Evolutionary conservation across 345 rosid species (phyloP).

Genomic region (Garcia nutans): DNA sequence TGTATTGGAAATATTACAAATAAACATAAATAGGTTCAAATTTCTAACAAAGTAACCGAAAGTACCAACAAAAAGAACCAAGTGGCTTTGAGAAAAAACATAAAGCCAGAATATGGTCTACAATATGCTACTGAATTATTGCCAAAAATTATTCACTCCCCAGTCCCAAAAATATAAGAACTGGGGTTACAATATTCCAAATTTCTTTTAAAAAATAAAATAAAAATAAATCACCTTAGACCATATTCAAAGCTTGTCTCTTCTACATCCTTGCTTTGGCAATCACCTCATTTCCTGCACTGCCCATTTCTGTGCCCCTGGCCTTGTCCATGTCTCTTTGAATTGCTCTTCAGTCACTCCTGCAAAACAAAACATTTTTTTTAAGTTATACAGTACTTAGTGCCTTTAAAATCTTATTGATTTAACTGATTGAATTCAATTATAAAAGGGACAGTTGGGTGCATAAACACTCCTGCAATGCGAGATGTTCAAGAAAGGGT

Average conservation of each 20-base stretch:
- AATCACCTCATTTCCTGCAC: slow-evolving; percentile 46
- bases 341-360: slow-evolving; percentile 98
- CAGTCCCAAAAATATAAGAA: slow-evolving; percentile 25
- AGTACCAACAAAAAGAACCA: neutral
- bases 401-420: neutral
- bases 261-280: slow-evolving; percentile 82
- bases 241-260: neutral
- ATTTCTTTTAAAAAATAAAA: neutral
- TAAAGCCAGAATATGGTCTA: slow-evolving; percentile 19
- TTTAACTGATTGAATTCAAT: too few species aligned
- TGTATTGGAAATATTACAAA: neutral
- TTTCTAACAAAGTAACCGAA: neutral
- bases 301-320: slow-evolving; percentile 53
- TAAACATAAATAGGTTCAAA: neutral
- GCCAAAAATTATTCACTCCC: slow-evolving; percentile 33
- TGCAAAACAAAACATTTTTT: slow-evolving; percentile 16
- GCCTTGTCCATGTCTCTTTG: slow-evolving; percentile 83
- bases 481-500: too few species aligned
- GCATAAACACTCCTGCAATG: too few species aligned
- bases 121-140: slow-evolving; percentile 23
- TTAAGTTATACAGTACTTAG: too few species aligned
- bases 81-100: slow-evolving; percentile 6
- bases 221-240: too few species aligned
- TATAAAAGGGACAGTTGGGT: too few species aligned
- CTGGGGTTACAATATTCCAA: slow-evolving; percentile 24